Percentiles rank a stretch among this genome's conserved stretches.
Evolutionary conservation across 495 filamentous ascomycete genomes (phyloP).

Genomic region (Penicillium riverlandense): DNA sequence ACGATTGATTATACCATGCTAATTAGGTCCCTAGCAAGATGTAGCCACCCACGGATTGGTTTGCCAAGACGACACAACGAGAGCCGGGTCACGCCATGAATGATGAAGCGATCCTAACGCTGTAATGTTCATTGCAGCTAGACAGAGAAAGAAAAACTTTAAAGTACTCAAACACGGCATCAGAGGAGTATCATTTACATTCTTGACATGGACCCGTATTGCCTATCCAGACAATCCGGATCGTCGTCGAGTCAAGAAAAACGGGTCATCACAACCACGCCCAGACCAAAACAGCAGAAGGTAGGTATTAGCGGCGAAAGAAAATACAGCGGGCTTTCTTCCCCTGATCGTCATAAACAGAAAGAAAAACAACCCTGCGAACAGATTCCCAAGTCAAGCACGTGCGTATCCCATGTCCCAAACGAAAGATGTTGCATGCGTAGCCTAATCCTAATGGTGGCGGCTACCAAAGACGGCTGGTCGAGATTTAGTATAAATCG

Average conservation of each 20-base stretch:
- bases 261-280: slow-evolving; percentile 39
- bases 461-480: too few species aligned
- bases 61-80: too few species aligned
- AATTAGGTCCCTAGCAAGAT: too few species aligned
- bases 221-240: too few species aligned
- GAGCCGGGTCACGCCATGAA: not conserved
- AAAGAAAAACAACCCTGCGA: slow-evolving; percentile 5
- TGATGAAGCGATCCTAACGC: not conserved
- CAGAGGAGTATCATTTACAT: slow-evolving; percentile 43
- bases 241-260: slow-evolving; percentile 13
- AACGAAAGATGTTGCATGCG: slow-evolving; percentile 20
- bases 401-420: slow-evolving; percentile 18
- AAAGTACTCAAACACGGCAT: slow-evolving; percentile 33
- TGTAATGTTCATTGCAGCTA: too few species aligned
- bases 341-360: not conserved
- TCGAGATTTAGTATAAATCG: too few species aligned
- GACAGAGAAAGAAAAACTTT: not conserved
- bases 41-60: too few species aligned
- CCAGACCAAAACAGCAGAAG: slow-evolving; percentile 28
- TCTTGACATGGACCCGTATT: slow-evolving; percentile 14
- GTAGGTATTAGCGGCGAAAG: slow-evolving; percentile 34
- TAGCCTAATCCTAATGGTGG: slow-evolving; percentile 15
- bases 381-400: too few species aligned
- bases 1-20: too few species aligned
- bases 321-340: too few species aligned